phyloP scores from a whole-genome alignment of 352 stramenopile species.

The Globisporangium cederbergense region DNA sequence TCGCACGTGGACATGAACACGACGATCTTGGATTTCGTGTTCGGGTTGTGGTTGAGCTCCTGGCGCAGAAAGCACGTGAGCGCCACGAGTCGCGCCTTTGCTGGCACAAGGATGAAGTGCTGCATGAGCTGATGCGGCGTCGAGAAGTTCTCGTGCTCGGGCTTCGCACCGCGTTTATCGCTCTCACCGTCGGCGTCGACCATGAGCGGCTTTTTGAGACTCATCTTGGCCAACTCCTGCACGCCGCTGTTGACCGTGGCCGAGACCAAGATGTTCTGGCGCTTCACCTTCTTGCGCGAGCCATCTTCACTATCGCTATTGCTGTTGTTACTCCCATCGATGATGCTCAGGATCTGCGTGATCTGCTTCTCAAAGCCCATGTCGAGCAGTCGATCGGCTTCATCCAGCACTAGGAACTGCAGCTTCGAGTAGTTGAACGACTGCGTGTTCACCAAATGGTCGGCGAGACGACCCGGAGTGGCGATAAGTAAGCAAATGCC shows the following conservation, averaged over 20 bases:
- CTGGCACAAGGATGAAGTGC: constrained; percentile 94
- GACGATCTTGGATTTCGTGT: constrained; percentile 80
- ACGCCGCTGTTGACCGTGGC: constrained; percentile 88
- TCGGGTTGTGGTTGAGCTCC: constrained; percentile 46
- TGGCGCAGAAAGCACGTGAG: constrained; percentile 91
- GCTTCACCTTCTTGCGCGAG: constrained; percentile 6
- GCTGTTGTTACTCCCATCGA: constrained; percentile 91
- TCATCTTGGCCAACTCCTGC: constrained; percentile 79
- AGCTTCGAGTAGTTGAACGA: constrained; percentile 88
- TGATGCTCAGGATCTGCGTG: constrained; percentile 95
- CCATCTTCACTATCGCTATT: constrained; percentile 39
- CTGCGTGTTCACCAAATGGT: constrained; percentile 95
- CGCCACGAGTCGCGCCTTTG: constrained; percentile 92
- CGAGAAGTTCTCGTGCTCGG: constrained; percentile 65
- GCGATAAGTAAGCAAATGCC: constrained; percentile 97
- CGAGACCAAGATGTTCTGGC: constrained; percentile 85
- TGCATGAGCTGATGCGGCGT: constrained; percentile 94
- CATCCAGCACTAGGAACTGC: constrained; percentile 96
- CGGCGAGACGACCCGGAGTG: constrained; percentile 96
- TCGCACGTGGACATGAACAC: constrained; percentile 98
- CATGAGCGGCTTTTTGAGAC: constrained; percentile 65
- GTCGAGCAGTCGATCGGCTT: constrained; percentile 99
- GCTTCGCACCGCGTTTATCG: background rate
- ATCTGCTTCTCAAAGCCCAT: constrained; percentile 99
- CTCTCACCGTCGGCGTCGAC: constrained; percentile 69